A percentile compares a stretch with the other conserved stretches of the same genome.
These are phyloP conservation scores for Geranium incanum DNA, from an alignment of 441 rosid species.

Conservation along the genomic window DNA sequence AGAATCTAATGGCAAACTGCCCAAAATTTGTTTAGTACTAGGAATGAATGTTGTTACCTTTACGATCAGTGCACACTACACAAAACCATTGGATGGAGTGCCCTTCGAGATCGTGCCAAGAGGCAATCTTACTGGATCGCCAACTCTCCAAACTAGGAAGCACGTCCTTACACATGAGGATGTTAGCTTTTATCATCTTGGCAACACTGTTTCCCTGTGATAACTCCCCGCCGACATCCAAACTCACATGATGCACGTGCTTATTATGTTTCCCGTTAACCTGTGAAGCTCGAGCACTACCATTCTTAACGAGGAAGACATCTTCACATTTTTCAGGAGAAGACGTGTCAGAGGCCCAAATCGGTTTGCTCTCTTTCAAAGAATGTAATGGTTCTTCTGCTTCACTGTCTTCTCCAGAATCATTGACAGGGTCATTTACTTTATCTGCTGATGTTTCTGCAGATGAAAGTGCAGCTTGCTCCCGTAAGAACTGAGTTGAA, in stretches of 20 bases:
- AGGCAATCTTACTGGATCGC: constrained; percentile 73
- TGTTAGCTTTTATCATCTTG: constrained; percentile 50
- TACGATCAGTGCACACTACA: constrained; percentile 79
- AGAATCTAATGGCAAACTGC: background rate
- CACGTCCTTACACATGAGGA: constrained; percentile 65
- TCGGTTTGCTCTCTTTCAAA: constrained; percentile 39
- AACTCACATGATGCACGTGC: constrained; percentile 38
- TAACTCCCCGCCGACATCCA: constrained; percentile 35
- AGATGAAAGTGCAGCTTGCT: constrained; percentile 82
- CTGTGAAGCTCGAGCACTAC: constrained; percentile 51
- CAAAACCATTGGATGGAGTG: constrained; percentile 83
- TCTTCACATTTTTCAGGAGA: constrained; percentile 34
- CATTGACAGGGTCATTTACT: constrained; percentile 58
- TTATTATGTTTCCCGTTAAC: constrained; percentile 86
- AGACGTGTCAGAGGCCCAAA: constrained; percentile 48
- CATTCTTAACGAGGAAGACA: constrained; percentile 34
- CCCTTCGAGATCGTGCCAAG: constrained; percentile 89
- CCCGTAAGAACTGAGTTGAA: constrained; percentile 65
- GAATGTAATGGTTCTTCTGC: constrained; percentile 44
- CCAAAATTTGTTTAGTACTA: background rate
- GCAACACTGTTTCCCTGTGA: constrained; percentile 61
- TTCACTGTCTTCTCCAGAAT: constrained; percentile 65
- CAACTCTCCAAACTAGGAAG: constrained; percentile 83
- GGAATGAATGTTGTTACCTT: constrained; percentile 30
- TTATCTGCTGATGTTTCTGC: constrained; percentile 68